phyloP scores from a whole-genome alignment of 106 monocot genomes.

The Amphibolis antarctica region DNA sequence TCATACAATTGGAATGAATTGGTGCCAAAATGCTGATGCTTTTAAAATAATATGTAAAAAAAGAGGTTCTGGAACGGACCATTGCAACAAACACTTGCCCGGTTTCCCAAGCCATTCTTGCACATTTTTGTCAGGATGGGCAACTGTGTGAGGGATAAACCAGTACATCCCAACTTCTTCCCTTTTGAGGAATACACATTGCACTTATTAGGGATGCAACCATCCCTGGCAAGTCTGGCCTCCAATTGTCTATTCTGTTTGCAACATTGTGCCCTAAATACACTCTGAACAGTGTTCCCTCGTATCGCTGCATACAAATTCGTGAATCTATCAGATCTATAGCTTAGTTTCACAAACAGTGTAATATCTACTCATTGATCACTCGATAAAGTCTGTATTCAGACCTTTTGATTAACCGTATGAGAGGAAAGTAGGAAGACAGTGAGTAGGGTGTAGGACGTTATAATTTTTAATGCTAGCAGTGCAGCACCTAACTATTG shows the following conservation, averaged over 20 bases:
- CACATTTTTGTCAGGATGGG: constrained; percentile 28
- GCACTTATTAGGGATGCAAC: constrained; percentile 26
- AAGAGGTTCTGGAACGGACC: constrained; percentile 64
- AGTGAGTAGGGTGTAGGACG: too few species aligned
- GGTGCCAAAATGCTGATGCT: constrained; percentile 3
- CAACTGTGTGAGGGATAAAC: constrained; percentile 24
- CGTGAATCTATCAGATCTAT: constrained; percentile 42
- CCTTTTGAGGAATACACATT: constrained; percentile 28
- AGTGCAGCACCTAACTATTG: too few species aligned
- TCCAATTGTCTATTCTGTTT: constrained; percentile 36
- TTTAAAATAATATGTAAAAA: constrained; percentile 17
- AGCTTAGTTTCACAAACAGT: background rate
- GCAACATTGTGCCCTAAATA: constrained; percentile 29
- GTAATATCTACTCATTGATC: background rate
- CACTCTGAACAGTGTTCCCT: constrained; percentile 45
- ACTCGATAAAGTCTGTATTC: background rate
- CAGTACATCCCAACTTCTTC: constrained; percentile 43
- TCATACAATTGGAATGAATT: background rate
- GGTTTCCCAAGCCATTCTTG: constrained; percentile 25
- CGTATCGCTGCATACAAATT: constrained; percentile 68
- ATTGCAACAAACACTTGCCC: constrained; percentile 46
- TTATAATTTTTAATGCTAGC: too few species aligned
- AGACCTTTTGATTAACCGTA: too few species aligned
- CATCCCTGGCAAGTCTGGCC: constrained; percentile 23
- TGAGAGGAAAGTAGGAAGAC: too few species aligned